Evolutionary conservation across 345 rosid genomes (phyloP).

Genomic region (Eucalyptus cladocalyx): DNA sequence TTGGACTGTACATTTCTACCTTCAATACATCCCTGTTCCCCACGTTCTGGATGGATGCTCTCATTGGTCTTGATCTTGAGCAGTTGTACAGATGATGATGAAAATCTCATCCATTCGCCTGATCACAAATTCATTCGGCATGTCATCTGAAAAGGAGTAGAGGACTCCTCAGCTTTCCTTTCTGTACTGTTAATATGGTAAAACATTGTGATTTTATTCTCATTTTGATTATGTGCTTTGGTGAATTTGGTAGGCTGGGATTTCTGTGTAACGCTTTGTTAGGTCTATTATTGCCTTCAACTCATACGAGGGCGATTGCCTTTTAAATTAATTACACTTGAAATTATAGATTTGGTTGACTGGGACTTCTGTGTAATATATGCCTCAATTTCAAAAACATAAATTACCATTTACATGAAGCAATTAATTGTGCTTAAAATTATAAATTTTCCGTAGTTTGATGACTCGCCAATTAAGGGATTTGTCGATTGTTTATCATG

Average conservation of each 20-base stretch:
- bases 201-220: rapidly evolving
- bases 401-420: not conserved
- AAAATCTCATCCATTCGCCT: not conserved
- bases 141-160: not conserved
- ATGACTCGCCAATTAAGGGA: not conserved
- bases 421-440: not conserved
- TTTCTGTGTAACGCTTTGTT: not conserved
- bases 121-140: not conserved
- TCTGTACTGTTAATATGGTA: not conserved
- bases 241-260: not conserved
- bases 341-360: too few species aligned
- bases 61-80: not conserved
- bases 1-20: not conserved
- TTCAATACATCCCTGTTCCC: not conserved
- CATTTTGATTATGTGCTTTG: not conserved
- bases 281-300: not conserved
- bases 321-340: not conserved
- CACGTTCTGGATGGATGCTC: not conserved
- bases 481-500: too few species aligned
- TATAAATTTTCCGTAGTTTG: not conserved
- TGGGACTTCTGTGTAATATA: not conserved
- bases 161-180: not conserved
- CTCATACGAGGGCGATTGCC: not conserved
- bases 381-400: not conserved
- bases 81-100: not conserved